A percentile compares a stretch with the other conserved stretches of the same genome.
Evolutionary conservation across 805 yeast genomes (phyloP).

Genomic region (Zygotorulaspora danielsina): DNA sequence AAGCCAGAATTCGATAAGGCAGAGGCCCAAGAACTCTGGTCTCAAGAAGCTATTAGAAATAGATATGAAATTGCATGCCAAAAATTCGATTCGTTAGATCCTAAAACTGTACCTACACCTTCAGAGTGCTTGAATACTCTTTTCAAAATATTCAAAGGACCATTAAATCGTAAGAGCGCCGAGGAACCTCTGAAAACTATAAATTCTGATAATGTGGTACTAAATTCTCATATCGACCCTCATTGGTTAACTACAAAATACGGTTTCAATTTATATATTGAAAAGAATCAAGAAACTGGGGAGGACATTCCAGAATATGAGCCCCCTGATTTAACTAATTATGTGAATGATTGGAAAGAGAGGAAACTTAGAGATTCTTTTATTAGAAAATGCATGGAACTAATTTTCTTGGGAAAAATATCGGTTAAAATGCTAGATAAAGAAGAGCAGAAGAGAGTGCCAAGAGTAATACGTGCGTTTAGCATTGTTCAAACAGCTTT

Average conservation of each 20-base stretch:
- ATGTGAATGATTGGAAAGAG: slow-evolving; percentile 32
- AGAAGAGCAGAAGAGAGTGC: slow-evolving; percentile 9
- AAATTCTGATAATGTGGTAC: slow-evolving; percentile 44
- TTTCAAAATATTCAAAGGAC: slow-evolving; percentile 62
- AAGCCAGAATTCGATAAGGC: slow-evolving; percentile 44
- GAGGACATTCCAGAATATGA: slow-evolving; percentile 32
- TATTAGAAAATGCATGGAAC: slow-evolving; percentile 51
- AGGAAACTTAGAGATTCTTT: slow-evolving; percentile 44
- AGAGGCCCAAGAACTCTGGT: slow-evolving; percentile 46
- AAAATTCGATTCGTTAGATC: slow-evolving; percentile 26
- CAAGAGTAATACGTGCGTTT: slow-evolving; percentile 29
- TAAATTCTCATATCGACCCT: slow-evolving; percentile 57
- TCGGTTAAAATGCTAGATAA: slow-evolving; percentile 20
- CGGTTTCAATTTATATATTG: slow-evolving; percentile 38
- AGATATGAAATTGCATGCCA: slow-evolving; percentile 44
- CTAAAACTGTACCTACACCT: slow-evolving; percentile 44
- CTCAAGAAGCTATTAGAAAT: slow-evolving; percentile 45
- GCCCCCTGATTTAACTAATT: slow-evolving; percentile 47
- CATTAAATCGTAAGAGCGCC: slow-evolving; percentile 44
- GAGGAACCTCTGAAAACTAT: slow-evolving; percentile 53
- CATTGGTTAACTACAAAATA: slow-evolving; percentile 46
- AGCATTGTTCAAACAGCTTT: slow-evolving; percentile 25
- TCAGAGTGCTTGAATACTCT: slow-evolving; percentile 57
- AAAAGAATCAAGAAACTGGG: slow-evolving; percentile 26
- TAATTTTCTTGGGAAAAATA: slow-evolving; percentile 43